Evolutionary conservation across 176 grass and related monocot species (phyloP).

Genomic region (Ampelocalamus luodianensis): DNA sequence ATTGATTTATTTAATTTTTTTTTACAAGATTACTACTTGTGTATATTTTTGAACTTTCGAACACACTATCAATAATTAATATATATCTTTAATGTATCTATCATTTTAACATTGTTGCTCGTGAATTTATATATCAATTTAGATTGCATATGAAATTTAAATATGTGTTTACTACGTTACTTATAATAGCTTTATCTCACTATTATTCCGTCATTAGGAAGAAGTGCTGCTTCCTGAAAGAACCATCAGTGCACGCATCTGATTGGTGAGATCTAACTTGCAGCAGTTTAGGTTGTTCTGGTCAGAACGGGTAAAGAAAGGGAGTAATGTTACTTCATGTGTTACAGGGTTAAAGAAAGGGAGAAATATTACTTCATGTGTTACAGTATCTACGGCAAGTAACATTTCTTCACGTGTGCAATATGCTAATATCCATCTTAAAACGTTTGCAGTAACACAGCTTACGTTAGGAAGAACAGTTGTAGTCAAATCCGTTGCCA

Average conservation of each 20-base stretch:
- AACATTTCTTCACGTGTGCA: not conserved
- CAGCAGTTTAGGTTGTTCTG: constrained; percentile 6
- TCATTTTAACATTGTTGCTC: no score
- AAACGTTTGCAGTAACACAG: not conserved
- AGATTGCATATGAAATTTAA: no score
- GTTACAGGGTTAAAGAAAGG: not conserved
- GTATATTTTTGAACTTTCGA: no score
- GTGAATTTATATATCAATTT: no score
- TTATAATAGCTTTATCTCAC: no score
- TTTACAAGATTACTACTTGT: no score
- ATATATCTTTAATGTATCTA: no score
- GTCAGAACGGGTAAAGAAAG: not conserved
- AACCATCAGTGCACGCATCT: not conserved
- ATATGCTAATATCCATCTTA: not conserved
- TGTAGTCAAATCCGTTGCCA: not conserved
- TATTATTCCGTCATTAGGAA: no score
- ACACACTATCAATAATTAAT: no score
- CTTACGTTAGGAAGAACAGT: not conserved
- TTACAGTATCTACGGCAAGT: not conserved
- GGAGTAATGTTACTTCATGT: not conserved
- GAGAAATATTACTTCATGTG: not conserved
- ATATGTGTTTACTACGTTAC: no score
- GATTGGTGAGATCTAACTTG: not conserved
- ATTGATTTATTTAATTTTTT: no score
- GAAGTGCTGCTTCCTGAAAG: constrained; percentile 34